phyloP scores from a whole-genome alignment of 495 filamentous ascomycete species.

The Lentithecium fluviatile region DNA sequence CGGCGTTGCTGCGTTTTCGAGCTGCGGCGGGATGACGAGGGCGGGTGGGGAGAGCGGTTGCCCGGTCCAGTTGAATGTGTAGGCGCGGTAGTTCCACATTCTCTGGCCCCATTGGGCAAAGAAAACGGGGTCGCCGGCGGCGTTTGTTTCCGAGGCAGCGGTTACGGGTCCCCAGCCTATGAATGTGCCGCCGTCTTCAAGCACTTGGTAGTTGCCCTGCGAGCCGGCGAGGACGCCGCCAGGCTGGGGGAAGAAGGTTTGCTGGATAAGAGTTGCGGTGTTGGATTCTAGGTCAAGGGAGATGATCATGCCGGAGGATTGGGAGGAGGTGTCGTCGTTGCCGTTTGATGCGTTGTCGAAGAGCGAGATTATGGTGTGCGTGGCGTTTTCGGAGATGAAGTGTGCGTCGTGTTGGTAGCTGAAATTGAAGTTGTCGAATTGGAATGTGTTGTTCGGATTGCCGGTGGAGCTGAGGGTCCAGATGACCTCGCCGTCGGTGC shows the following conservation, averaged over 20 bases:
- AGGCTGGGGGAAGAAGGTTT: background rate
- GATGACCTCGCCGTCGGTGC: slow-evolving; percentile 1
- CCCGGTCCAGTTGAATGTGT: background rate
- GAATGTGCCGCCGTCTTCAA: slow-evolving; percentile 40
- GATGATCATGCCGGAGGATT: slow-evolving; percentile 19
- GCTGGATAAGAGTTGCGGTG: background rate
- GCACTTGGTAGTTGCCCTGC: slow-evolving; percentile 60
- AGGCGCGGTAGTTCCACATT: slow-evolving; percentile 18
- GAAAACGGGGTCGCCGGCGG: slow-evolving; percentile 49
- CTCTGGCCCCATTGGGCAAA: slow-evolving; percentile 11
- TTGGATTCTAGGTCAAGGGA: background rate
- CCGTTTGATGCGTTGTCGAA: slow-evolving; percentile 45
- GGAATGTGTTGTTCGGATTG: slow-evolving; percentile 22
- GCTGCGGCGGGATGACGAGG: background rate
- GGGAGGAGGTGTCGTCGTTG: slow-evolving; percentile 47
- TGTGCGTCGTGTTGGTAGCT: slow-evolving; percentile 18
- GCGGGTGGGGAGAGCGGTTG: background rate
- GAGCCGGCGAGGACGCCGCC: slow-evolving; percentile 54
- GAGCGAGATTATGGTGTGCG: slow-evolving; percentile 15
- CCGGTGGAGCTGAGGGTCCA: too few relatives aligned
- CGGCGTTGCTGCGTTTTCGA: background rate
- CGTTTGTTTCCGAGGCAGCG: background rate
- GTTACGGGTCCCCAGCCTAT: slow-evolving; percentile 11
- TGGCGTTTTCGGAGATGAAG: slow-evolving; percentile 39
- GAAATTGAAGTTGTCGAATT: slow-evolving; percentile 8